Conservation (phyloP, 257 asterid species). For the Solanum pinnatisectum region DNA sequence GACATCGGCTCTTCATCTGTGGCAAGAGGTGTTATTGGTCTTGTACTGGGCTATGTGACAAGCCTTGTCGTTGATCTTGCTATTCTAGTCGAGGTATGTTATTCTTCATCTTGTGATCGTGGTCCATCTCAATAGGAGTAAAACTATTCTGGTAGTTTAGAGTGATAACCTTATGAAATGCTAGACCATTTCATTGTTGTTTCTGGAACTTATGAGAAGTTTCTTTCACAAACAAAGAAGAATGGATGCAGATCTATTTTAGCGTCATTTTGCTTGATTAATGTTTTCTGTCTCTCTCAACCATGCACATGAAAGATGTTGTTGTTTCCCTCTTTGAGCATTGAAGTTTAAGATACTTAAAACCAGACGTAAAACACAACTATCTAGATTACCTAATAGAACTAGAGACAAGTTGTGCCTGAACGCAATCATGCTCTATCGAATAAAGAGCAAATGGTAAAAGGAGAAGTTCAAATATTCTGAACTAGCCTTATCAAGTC, state of each 20-base stretch:
- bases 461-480: not conserved
- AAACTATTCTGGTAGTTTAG: not conserved
- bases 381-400: not conserved
- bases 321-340: not conserved
- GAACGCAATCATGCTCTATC: not conserved
- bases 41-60: constrained; percentile 87
- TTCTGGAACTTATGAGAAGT: not conserved
- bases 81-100: constrained; percentile 72
- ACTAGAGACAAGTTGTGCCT: not conserved
- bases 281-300: not conserved
- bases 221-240: not conserved
- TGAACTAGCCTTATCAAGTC: not conserved
- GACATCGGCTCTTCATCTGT: constrained; percentile 99
- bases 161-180: not conserved
- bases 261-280: not conserved
- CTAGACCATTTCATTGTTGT: not conserved
- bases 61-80: constrained; percentile 96
- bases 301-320: not conserved
- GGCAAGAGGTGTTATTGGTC: constrained; percentile 86
- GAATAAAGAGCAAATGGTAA: not conserved
- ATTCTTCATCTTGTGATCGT: not conserved
- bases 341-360: not conserved
- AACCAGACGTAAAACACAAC: not conserved
- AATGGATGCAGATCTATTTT: not conserved
- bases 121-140: not conserved